These are phyloP conservation scores for Lathyrus tuberosus DNA, from an alignment of 306 rosid species.

Conservation along the genomic window DNA sequence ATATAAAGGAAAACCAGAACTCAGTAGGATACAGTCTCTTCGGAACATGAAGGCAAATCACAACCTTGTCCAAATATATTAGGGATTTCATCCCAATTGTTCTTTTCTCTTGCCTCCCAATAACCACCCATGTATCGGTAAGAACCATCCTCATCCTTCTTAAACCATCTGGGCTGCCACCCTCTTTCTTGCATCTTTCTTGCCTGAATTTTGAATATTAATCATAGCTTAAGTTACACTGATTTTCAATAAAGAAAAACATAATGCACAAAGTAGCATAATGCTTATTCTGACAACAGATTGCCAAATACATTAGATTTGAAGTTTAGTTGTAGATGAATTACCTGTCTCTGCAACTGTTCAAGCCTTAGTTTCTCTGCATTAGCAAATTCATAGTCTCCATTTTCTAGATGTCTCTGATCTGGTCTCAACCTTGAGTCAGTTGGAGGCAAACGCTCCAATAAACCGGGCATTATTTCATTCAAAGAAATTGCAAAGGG, in stretches of 20 bases:
- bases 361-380: constrained; percentile 95
- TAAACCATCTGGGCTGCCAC: constrained; percentile 98
- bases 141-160: constrained; percentile 83
- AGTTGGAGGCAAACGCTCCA: constrained; percentile 80
- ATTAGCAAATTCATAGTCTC: constrained; percentile 90
- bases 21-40: constrained; percentile 47
- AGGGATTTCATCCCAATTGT: constrained; percentile 78
- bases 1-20: constrained; percentile 25
- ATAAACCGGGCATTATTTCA: constrained; percentile 77
- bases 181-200: constrained; percentile 98
- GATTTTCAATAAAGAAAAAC: constrained; percentile 3
- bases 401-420: constrained; percentile 93
- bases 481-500: constrained; percentile 91
- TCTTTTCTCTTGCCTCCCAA: constrained; percentile 86
- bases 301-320: constrained; percentile 8
- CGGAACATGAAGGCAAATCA: constrained; percentile 67
- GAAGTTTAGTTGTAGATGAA: neutral
- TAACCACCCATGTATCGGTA: constrained; percentile 82
- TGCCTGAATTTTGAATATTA: constrained; percentile 61
- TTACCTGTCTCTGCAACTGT: constrained; percentile 97
- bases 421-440: constrained; percentile 99
- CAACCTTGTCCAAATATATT: constrained; percentile 79
- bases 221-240: constrained; percentile 25
- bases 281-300: constrained; percentile 7
- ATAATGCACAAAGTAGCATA: constrained; percentile 12